Evolutionary conservation across 169 alveolate species (phyloP), one percentile per base, ranked within the genome.

Genomic region (Amoebophrya sp.): DNA sequence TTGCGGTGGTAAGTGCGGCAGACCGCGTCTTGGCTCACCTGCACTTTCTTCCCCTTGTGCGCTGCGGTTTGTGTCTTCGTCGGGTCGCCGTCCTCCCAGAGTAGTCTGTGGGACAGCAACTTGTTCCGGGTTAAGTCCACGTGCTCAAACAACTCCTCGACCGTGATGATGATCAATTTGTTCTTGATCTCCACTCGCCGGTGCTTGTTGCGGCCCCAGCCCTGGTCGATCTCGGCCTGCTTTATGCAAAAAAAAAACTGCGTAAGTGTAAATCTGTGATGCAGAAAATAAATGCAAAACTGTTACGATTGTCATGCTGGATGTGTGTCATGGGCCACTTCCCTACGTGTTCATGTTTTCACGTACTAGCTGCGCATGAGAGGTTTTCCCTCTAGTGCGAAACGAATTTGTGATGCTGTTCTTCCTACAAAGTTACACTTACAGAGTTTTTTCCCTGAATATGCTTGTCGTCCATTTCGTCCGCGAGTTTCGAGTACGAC

Each of bases 191-290:
- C 35, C 0, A 66, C 83, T 1, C 32, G 12, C 29, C 32, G 12
- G 83, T 66, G 83, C 35, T 25, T 66, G 35, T 66, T 66, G 32
- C 83, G 29, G 83, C 83, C 83, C 83, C 83, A 66, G 35, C 83
- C 83, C 83, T 66, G 83, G 1, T 66, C 32, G n/a, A n/a, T n/a
- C n/a, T n/a, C n/a, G n/a, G n/a, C n/a, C n/a, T n/a, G n/a, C n/a
- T n/a, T n/a, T n/a, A n/a, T n/a, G n/a, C n/a, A n/a, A n/a, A n/a
- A n/a, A n/a, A n/a, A n/a, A n/a, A n/a, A n/a, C n/a, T n/a, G n/a
- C n/a, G n/a, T n/a, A n/a, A n/a, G n/a, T n/a, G n/a, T n/a, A n/a
- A n/a, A n/a, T n/a, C n/a, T n/a, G n/a, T n/a, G n/a, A n/a, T n/a
- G n/a, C n/a, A n/a, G n/a, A n/a, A n/a, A n/a, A n/a, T n/a, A n/a